phyloP scores from a whole-genome alignment of 768 basidiomycete species.

The Suillus spraguei region DNA sequence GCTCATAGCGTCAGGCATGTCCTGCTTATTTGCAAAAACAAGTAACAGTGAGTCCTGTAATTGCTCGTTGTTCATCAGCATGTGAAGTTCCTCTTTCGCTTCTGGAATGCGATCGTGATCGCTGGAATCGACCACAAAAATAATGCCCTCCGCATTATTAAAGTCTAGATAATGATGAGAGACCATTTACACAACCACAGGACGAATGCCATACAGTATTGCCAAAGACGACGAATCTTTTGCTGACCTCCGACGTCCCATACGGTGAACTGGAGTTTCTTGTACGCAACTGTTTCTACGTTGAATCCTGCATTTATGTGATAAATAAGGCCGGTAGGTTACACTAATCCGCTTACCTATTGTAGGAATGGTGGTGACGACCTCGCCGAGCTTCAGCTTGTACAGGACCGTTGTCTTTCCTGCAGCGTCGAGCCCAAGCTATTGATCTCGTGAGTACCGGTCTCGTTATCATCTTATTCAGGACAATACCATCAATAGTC shows the following conservation, averaged over 20 bases:
- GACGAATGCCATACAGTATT: constrained; percentile 50
- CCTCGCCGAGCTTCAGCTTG: constrained; percentile 98
- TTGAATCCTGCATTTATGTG: constrained; percentile 69
- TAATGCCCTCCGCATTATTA: constrained; percentile 95
- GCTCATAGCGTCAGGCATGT: constrained; percentile 96
- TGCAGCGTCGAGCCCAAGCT: constrained; percentile 93
- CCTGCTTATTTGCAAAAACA: constrained; percentile 99
- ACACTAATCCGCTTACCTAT: constrained; percentile 55
- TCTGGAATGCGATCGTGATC: constrained; percentile 96
- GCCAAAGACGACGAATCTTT: constrained; percentile 98
- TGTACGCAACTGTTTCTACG: constrained; percentile 98
- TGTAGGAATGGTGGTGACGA: constrained; percentile 93
- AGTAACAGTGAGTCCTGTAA: constrained; percentile 97
- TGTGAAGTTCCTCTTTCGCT: constrained; percentile 92
- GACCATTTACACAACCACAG: not conserved
- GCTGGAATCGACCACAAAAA: constrained; percentile 97
- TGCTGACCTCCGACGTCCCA: constrained; percentile 99
- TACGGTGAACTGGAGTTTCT: constrained; percentile 94
- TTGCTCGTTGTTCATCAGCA: constrained; percentile 93
- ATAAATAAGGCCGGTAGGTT: not conserved
- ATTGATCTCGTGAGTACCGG: not conserved
- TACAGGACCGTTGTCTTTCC: constrained; percentile 99
- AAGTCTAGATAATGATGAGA: constrained; percentile 40
- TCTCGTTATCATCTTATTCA: not conserved
- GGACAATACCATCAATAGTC: constrained; percentile 1